Percentiles rank a stretch among this genome's conserved stretches.
These are phyloP conservation scores for Aspergillus sp. DNA, from an alignment of 2,329 filamentous ascomycete species.

Conservation along the genomic window DNA sequence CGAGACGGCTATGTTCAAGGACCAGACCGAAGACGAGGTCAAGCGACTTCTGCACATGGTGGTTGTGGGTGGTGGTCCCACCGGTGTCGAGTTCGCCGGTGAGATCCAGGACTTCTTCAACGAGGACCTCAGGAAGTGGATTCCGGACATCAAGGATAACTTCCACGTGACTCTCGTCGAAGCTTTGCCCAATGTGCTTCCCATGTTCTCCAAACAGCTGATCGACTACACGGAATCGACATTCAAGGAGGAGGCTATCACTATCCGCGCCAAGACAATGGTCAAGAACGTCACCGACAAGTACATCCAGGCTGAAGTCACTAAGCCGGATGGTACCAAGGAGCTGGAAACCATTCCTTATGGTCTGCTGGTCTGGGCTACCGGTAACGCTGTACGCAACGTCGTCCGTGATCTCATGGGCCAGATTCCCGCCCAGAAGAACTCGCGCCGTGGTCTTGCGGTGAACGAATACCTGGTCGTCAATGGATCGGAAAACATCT, in stretches of 20 bases:
- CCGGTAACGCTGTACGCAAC: slow-evolving; percentile 85
- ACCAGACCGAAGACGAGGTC: slow-evolving; percentile 77
- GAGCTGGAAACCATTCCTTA: slow-evolving; percentile 75
- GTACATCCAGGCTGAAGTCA: slow-evolving; percentile 81
- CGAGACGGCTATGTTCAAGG: slow-evolving; percentile 97
- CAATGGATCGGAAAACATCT: slow-evolving; percentile 92
- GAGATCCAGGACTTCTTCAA: slow-evolving; percentile 99
- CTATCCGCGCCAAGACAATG: slow-evolving; percentile 97
- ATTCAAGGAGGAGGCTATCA: slow-evolving; percentile 97
- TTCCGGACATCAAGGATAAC: slow-evolving; percentile 87
- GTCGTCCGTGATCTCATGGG: slow-evolving; percentile 85
- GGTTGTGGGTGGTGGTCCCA: slow-evolving; percentile 84
- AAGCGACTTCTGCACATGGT: slow-evolving; percentile 98
- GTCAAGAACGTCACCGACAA: slow-evolving; percentile 95
- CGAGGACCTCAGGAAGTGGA: slow-evolving; percentile 94
- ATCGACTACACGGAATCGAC: slow-evolving; percentile 99
- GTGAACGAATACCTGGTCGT: slow-evolving; percentile 99
- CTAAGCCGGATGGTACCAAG: slow-evolving; percentile 76
- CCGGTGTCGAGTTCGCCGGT: slow-evolving; percentile 95
- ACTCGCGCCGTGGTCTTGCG: slow-evolving; percentile 85
- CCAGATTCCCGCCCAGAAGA: slow-evolving; percentile 88
- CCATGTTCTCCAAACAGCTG: slow-evolving; percentile 97
- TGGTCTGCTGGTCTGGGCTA: slow-evolving; percentile 95
- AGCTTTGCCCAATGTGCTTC: slow-evolving; percentile 85
- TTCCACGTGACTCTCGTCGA: slow-evolving; percentile 98